Evolutionary conservation across 176 grass and related monocot species (phyloP).

Genomic region (Panicum miliaceum): DNA sequence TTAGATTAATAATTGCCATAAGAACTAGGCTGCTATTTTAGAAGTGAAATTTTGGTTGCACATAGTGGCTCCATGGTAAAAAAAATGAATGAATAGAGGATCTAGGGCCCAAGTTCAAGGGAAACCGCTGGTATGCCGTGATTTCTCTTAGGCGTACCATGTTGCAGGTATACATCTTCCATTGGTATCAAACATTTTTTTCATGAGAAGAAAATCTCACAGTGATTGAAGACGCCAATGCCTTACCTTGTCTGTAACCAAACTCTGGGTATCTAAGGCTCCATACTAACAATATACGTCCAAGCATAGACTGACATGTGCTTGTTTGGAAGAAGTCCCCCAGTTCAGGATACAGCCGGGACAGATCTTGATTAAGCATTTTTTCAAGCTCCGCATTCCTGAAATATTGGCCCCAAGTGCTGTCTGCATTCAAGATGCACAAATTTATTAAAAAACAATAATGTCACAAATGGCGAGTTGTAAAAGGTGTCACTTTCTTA

Average conservation of each 20-base stretch:
- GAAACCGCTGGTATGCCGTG: not conserved
- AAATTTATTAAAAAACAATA: not conserved
- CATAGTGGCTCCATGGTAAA: not conserved
- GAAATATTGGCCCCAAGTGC: conserved; percentile 97
- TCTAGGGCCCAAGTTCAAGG: conserved; percentile 23
- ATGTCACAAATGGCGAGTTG: not conserved
- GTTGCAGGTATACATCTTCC: not conserved
- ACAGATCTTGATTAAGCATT: conserved; percentile 93
- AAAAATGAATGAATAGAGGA: not conserved
- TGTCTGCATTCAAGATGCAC: conserved; percentile 61
- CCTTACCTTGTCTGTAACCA: conserved; percentile 91
- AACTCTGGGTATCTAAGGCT: conserved; percentile 93
- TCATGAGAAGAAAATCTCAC: conserved; percentile 25
- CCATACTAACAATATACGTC: conserved; percentile 87
- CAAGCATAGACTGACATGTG: conserved; percentile 82
- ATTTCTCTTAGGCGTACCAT: not conserved
- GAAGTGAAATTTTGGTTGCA: not conserved
- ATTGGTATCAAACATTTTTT: not conserved
- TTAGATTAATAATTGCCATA: conserved; percentile 12
- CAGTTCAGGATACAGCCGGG: conserved; percentile 83
- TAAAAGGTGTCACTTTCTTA: not conserved
- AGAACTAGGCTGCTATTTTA: conserved; percentile 13
- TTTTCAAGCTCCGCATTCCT: conserved; percentile 92
- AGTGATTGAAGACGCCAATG: conserved; percentile 16
- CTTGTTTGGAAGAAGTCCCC: conserved; percentile 83